Evolutionary conservation across 2,329 filamentous ascomycete species (phyloP).

Genomic region (Sporothrix pseudoabietina): DNA sequence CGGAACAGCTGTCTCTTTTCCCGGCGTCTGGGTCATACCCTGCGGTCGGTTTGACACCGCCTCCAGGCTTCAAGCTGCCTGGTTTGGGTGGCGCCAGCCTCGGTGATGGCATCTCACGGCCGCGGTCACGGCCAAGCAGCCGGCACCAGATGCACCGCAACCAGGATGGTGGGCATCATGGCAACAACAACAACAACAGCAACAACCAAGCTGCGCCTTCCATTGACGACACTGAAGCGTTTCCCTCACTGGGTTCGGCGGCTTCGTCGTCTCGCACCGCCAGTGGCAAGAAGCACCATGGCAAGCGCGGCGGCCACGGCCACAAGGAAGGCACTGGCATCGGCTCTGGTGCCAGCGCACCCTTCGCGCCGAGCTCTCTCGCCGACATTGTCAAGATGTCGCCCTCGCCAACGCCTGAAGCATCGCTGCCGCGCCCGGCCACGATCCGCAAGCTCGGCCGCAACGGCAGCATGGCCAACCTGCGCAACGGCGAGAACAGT

Average conservation of each 20-base stretch:
- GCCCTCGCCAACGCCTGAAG: constrained; percentile 70
- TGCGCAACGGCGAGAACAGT: constrained; percentile 74
- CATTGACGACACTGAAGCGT: constrained; percentile 93
- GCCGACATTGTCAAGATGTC: constrained; percentile 96
- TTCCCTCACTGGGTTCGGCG: constrained; percentile 82
- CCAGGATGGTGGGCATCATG: constrained; percentile 44
- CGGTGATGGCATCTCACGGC: constrained; percentile 63
- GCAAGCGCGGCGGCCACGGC: constrained; percentile 82
- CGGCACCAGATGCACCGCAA: constrained; percentile 66
- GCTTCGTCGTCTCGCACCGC: constrained; percentile 64
- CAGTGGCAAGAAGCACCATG: constrained; percentile 84
- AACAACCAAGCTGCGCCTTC: constrained; percentile 66
- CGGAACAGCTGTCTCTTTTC: constrained; percentile 60
- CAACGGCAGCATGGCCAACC: constrained; percentile 65
- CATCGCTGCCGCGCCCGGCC: constrained; percentile 53
- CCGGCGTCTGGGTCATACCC: constrained; percentile 56
- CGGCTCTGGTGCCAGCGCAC: constrained; percentile 23
- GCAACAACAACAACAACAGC: constrained; percentile 3
- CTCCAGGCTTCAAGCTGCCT: constrained; percentile 69
- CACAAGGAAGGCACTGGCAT: constrained; percentile 65
- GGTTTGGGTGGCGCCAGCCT: constrained; percentile 47
- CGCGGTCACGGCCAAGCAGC: constrained; percentile 82
- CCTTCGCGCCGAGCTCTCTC: constrained; percentile 69
- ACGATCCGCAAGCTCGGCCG: constrained; percentile 60
- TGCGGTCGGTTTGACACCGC: constrained; percentile 62